Evolutionary conservation across 2,329 filamentous ascomycete genomes (phyloP), one percentile per base, ranked within the genome.

Genomic region (Dryadomyces quercus-mongolicae): DNA sequence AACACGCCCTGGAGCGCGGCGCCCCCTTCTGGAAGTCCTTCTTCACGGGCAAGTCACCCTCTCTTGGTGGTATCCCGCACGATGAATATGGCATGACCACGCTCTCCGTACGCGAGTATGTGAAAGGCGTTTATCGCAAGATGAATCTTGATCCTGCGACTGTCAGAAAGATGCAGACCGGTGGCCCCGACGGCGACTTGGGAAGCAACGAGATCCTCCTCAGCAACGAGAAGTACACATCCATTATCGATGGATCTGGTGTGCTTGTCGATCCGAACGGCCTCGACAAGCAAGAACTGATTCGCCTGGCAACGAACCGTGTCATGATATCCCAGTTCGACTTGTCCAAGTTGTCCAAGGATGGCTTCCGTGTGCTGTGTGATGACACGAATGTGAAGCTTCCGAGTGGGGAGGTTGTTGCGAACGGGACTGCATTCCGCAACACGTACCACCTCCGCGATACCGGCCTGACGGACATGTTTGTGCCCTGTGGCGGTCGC

Each of bases 21-120:
- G 93, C 93, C 5, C 89, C 90, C 31, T 98, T 92, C 89, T 98
- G 93, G 93, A 98, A 98, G 77, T 98, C 93, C 0, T 98, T 98
- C 81, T 98, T 98, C 78, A 98, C 93, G 2, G 93, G 93, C 65
- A 98, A 98, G 78, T 95, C 89, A 62, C 93, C 90, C 53, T 93
- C 87, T 70, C 80, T 98, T 15, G 93, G 93, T 59, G 93, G 93
- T 66, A 98, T 98, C 62, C 93, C 93, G 42, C 93, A 98, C 70
- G 93, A 98, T 68, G 73, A 77, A 44, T 98, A 98, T 66, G 93
- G 93, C 63, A 98, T 98, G 93, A 98, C 93, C 1, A 97, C 93
- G 0, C 73, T 97, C 55, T 96, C 91, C 6, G 92, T 98, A 51
- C 89, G 93, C 48, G 89, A 98, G 71, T 98, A 94, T 63, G 88